Evolutionary conservation across 2,329 filamentous ascomycete genomes (phyloP).

Genomic region (Colletotrichum filicis): DNA sequence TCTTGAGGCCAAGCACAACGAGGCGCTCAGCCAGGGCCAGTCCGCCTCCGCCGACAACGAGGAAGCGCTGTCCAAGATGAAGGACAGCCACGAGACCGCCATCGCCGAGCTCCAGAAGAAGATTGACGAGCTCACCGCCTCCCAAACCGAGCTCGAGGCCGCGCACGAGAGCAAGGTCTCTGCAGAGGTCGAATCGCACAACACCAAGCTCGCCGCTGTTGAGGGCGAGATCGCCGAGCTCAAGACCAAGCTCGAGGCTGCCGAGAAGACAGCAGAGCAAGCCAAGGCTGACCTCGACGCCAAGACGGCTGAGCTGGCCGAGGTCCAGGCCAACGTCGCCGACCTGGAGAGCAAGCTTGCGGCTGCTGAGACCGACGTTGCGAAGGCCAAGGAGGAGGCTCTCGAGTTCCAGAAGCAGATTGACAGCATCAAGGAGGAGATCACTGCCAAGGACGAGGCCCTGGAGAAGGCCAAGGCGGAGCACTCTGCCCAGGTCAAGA

Average conservation of each 20-base stretch:
- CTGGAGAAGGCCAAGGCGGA: constrained; percentile 63
- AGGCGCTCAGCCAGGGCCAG: constrained; percentile 59
- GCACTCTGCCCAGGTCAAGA: constrained; percentile 51
- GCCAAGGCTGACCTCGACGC: constrained; percentile 57
- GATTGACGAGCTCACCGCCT: constrained; percentile 62
- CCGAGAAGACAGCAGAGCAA: constrained; percentile 56
- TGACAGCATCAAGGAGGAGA: constrained; percentile 57
- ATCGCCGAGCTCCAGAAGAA: constrained; percentile 63
- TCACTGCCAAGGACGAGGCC: constrained; percentile 58
- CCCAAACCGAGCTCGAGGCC: constrained; percentile 56
- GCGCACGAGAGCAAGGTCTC: constrained; percentile 57
- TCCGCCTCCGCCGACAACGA: constrained; percentile 58
- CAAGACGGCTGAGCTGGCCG: constrained; percentile 51
- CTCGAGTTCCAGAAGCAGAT: constrained; percentile 61
- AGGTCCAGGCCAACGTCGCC: constrained; percentile 52
- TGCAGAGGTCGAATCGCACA: constrained; percentile 56
- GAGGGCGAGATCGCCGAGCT: constrained; percentile 64
- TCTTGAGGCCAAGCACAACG: constrained; percentile 64
- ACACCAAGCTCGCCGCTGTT: constrained; percentile 58
- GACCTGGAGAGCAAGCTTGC: constrained; percentile 59
- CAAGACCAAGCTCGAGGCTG: constrained; percentile 57
- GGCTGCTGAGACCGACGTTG: constrained; percentile 53
- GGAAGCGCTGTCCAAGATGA: constrained; percentile 61
- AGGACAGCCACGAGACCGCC: constrained; percentile 59
- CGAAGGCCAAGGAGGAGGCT: constrained; percentile 58